phyloP scores from a whole-genome alignment of 2,329 filamentous ascomycete species.

The Podosphaera fusca region DNA sequence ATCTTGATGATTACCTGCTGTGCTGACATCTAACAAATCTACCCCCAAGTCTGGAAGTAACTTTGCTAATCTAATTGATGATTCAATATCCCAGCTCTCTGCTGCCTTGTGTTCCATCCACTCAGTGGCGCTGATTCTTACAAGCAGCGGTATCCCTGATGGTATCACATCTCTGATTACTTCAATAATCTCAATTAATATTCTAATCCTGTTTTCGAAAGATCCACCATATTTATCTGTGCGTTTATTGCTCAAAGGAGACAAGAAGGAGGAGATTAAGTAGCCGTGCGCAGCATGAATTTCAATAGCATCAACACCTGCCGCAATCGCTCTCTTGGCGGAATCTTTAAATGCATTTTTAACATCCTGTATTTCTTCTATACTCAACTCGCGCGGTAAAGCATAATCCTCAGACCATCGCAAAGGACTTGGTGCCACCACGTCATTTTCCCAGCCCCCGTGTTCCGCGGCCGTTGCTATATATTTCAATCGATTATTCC shows the following conservation, averaged over 20 bases:
- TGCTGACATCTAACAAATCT: conserved; percentile 65
- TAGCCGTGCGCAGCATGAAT: conserved; percentile 43
- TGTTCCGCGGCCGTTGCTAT: conserved; percentile 25
- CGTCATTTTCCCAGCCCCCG: conserved; percentile 32
- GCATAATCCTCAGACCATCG: conserved; percentile 38
- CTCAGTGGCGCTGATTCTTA: conserved; percentile 37
- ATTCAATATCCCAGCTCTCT: conserved; percentile 9
- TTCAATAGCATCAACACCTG: conserved; percentile 40
- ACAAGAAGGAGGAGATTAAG: conserved; percentile 41
- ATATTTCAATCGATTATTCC: no score
- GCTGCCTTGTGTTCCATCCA: conserved; percentile 26
- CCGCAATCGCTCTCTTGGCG: conserved; percentile 18
- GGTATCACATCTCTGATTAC: conserved; percentile 29
- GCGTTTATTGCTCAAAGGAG: conserved; percentile 31
- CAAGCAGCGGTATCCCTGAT: conserved; percentile 28
- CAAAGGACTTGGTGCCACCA: conserved; percentile 27
- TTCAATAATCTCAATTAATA: conserved; percentile 29
- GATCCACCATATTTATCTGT: conserved; percentile 42
- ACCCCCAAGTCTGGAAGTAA: conserved; percentile 50
- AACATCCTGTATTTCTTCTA: conserved; percentile 17
- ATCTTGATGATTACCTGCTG: conserved; percentile 42
- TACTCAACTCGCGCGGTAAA: conserved; percentile 19
- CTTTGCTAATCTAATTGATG: conserved; percentile 35
- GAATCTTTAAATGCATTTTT: conserved; percentile 18
- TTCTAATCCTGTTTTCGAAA: conserved; percentile 37